Percentiles rank a stretch among this genome's conserved stretches.
These are phyloP conservation scores for Herpetomonas muscarum DNA, from an alignment of 208 protist genomes.

Conservation along the genomic window DNA sequence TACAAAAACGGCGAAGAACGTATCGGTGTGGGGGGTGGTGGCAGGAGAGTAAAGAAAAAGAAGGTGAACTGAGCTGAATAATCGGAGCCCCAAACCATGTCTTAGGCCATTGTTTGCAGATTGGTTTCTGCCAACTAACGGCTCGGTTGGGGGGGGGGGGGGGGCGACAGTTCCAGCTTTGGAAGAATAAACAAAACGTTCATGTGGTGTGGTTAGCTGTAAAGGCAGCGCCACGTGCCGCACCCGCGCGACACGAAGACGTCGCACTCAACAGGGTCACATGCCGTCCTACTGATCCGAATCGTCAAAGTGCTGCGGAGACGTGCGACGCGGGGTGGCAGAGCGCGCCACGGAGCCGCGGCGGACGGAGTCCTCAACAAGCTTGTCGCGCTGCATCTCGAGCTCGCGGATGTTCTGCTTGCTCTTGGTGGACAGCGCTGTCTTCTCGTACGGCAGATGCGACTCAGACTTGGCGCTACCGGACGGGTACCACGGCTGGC, in stretches of 20 bases:
- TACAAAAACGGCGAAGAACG: slow-evolving; percentile 2
- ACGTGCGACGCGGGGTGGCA: slow-evolving; percentile 13
- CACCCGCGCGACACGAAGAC: too few species aligned
- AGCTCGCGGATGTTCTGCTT: slow-evolving; percentile 64
- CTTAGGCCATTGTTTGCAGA: too few species aligned
- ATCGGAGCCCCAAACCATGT: too few species aligned
- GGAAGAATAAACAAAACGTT: too few species aligned
- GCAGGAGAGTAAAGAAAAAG: background rate
- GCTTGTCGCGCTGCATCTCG: slow-evolving; percentile 44
- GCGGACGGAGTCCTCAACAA: slow-evolving; percentile 48
- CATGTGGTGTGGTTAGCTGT: too few species aligned
- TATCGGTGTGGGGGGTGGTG: background rate
- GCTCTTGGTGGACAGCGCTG: slow-evolving; percentile 45
- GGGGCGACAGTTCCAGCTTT: too few species aligned
- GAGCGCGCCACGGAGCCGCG: slow-evolving; percentile 27
- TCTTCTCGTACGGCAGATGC: slow-evolving; percentile 74
- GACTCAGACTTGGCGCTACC: slow-evolving; percentile 34
- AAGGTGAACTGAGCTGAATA: too few species aligned
- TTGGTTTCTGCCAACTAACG: too few species aligned
- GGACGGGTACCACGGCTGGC: slow-evolving; percentile 68
- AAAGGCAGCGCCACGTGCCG: too few species aligned
- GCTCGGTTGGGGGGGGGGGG: too few species aligned
- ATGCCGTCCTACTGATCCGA: slow-evolving; percentile 3
- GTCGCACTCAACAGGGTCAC: too few species aligned
- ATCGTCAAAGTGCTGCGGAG: slow-evolving; percentile 8